Evolutionary conservation across 2,329 filamentous ascomycete species (phyloP), one percentile per base, ranked within the genome.

Genomic region (Mariannaea elegans): DNA sequence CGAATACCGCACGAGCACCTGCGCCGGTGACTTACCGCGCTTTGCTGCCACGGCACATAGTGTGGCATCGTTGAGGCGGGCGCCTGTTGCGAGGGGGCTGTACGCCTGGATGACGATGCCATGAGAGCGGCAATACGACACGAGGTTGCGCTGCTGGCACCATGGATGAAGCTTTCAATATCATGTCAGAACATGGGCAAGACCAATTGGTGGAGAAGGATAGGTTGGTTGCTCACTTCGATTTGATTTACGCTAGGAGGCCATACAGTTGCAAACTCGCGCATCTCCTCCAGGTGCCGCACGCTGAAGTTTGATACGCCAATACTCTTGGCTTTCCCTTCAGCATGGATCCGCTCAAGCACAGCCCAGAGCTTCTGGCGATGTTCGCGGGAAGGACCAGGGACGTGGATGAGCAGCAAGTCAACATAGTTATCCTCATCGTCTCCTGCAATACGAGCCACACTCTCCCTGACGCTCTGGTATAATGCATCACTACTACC

Each of bases 191-290:
- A 18, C 18, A 19, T 12, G n/a, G n/a, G 23, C 8, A 4, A 3
- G 7, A 18, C 24, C 8, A n/a, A 14, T 16, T 9, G 13, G 7
- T n/a, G 2, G 12, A 16, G 14, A 16, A 10, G 16, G 4, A 6
- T 31, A 23, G 7, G 18, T 50, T 18, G 75, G 39, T 18, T 13
- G 39, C 80, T 72, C 72, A 89, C 88, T 83, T 91, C 88, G 63
- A 92, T 86, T 73, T 93, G 90, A 71, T 92, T 91, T 7, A 90
- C 87, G 44, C 86, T 83, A n/a, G 90, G 90, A 47, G 89, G 89
- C 83, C 84, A 91, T 3, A 85, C 76, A 45, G 82, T 83, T n/a
- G 88, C 88, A 72, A 86, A 89, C 24, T 75, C 72, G 73, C 86
- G 88, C 79, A 92, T 81, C 74, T 90, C 87, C 70, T 92, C 85